Base-by-base conservation (phyloP, 1,139 yeast species). In the Ogataea hybrid region DNA sequence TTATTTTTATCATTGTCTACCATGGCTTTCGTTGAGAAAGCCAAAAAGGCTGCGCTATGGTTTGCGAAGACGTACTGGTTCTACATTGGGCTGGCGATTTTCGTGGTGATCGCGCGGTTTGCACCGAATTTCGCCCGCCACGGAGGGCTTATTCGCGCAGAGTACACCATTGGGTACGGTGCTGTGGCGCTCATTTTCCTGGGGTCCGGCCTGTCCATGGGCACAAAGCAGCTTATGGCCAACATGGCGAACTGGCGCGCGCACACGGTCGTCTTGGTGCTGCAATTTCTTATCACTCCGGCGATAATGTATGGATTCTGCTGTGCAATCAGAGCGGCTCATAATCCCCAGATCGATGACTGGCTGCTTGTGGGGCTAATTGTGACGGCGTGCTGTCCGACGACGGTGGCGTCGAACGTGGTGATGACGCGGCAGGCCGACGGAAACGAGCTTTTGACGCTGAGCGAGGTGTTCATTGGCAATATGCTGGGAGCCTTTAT, bases 131-230 rank as follows among this genome's bases (percentile, higher is more conserved):
- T 87, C 62, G 96, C 95, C 4, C 75, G 87, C 47, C 84, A 79
- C 53, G 92, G 87, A 6, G 96, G 96, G 1, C 68, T 78, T n/a
- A 75, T 88, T 17, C 68, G 71, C 48, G 89, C 82, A 3, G 78
- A 88, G 59, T 87, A 85, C 57, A 67, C 86, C 32, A 84, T 89
- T 35, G 84, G 84, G 15, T 89, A 88, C 58, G 89, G 90, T 29
- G 95, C 95, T 0, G 95, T 88, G 12, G 95, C 95, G 0, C 67
- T 86, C 35, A 87, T 88, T 47, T 88, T 89, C 64, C 68, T 89
- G 34, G 77, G 86, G 27, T 81, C 89, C 38, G 96, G 96, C 0
- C 63, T 88, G 25, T 77, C 89, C 20, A 87, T 88, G 81, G 68
- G 79, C 25, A 76, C 95, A 0, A 70, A 67, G 37, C 77, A 77